phyloP scores from a whole-genome alignment of 306 rosid genomes.

The Oemleria cerasiformis region DNA sequence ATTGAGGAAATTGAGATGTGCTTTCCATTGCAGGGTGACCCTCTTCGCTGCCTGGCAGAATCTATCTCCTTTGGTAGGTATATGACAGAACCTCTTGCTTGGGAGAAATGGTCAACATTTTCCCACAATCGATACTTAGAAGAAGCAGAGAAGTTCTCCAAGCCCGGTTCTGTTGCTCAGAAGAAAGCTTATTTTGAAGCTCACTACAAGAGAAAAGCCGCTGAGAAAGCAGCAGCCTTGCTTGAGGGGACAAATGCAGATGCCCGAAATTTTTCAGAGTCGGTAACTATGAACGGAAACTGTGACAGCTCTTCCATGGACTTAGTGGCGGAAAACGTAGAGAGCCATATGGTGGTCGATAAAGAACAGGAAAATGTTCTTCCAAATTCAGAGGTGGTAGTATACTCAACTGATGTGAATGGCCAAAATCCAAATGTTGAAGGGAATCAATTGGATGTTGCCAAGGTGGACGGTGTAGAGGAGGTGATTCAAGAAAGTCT shows the following conservation, averaged over 20 bases:
- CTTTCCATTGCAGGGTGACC: slow-evolving; percentile 48
- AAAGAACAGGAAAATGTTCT: slow-evolving; percentile 27
- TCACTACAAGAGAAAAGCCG: slow-evolving; percentile 80
- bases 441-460: slow-evolving; percentile 30
- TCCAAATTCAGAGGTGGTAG: slow-evolving; percentile 23
- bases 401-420: slow-evolving; percentile 21
- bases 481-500: slow-evolving; percentile 23
- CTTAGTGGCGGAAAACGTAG: slow-evolving; percentile 10
- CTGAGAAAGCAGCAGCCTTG: slow-evolving; percentile 56
- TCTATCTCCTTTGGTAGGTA: slow-evolving; percentile 88
- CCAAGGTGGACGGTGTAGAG: slow-evolving; percentile 32
- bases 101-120: slow-evolving; percentile 91
- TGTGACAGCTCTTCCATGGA: slow-evolving; percentile 11
- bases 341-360: slow-evolving; percentile 19
- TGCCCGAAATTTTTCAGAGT: slow-evolving; percentile 18
- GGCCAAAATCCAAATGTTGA: slow-evolving; percentile 21
- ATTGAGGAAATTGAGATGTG: slow-evolving; percentile 16
- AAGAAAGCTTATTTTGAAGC: slow-evolving; percentile 93
- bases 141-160: slow-evolving; percentile 75
- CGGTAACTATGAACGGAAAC: slow-evolving; percentile 23
- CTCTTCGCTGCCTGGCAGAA: slow-evolving; percentile 53
- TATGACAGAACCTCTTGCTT: slow-evolving; percentile 64
- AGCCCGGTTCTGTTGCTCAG: slow-evolving; percentile 89
- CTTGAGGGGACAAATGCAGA: slow-evolving; percentile 38
- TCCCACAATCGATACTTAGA: slow-evolving; percentile 77